Base-by-base conservation (phyloP, 345 rosid species). In the Pugionium dolabratum region DNA sequence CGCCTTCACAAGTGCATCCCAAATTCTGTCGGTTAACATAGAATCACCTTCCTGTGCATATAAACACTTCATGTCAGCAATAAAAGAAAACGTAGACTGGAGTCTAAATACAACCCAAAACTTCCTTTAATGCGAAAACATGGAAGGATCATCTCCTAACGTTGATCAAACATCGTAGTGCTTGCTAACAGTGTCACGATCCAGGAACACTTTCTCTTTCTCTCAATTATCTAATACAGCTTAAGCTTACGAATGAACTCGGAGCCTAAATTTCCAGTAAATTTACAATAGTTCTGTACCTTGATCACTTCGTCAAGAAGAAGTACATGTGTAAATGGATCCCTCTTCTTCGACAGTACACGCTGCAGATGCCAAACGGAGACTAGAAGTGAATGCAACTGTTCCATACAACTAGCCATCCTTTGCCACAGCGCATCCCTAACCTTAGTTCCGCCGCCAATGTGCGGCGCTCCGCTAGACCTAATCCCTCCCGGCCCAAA, bases 341-440 rank as follows among this genome's bases (percentile, higher is more conserved):
- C 99, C 65, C 91, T 91, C 79, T 95, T 95, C 82, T 95, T 91
- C 2, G 97, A 91, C 69, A 95, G 53, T 42, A 95, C 95, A 73
- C 99, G 83, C 83, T 91, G 95, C 93, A 95, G 83, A 44, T 95
- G 97, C 99, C 99, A 95, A 68, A 95, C 91, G 2, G 91, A 89
- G 30, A 91, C 85, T 55, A 91, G 79, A 51, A 89, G 78, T 1
- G 91, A 80, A 83, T 81, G 82, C 88, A 91, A 76, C 49, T 84
- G 89, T 51, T 94, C 97, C 95, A 94, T 83, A 79, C 97, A 91
- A 72, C 44, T 79, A 9, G 71, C 85, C 85, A 95, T 82, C 70
- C 97, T 84, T 82, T 89, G 97, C 99, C 99, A 91, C 32, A 95
- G 56, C 2, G 83, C 95, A 6, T 95, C 99, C 71, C 96, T 87